Base-by-base conservation (phyloP, 2,329 filamentous ascomycete species). In the Pestalotiopsis sp. region DNA sequence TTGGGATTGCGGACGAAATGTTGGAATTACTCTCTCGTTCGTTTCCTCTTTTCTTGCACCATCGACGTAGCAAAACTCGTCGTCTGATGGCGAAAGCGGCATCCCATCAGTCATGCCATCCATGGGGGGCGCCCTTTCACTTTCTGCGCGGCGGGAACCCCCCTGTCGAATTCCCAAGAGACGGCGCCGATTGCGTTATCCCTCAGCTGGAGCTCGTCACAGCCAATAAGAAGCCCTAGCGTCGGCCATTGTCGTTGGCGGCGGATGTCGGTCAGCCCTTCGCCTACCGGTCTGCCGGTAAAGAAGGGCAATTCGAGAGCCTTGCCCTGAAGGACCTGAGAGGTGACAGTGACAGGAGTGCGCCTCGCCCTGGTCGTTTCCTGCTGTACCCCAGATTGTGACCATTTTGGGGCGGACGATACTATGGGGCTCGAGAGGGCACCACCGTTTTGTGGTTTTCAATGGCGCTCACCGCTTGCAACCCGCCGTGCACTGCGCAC, bases 181-280 rank as follows among this genome's bases (percentile, higher is more conserved):
- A 66, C 64, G 64, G 64, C 64, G 64, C 55, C 64, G 64, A 66
- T 66, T 66, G 64, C 64, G 64, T 66, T 66, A 66, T 66, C 55
- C 52, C 64, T 30, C 52, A 40, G 30, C 64, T 58, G 40, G 55
- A 66, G 64, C 64, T 66, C 64, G 64, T 59, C 52, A 66, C 39
- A 66, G 38, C 64, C 64, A 66, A 66, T 66, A 11, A 58, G 26
- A 40, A 14, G 9, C 52, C 64, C 55, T 44, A 17, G 14, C 22
- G 17, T 26, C 55, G 30, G 26, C 64, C 64, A 30, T 14, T 38
- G 38, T 38, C 26, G 40, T 59, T 55, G 55, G 52, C 20, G 55
- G n/a, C 64, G 64, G 64, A 44, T 66, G 64, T 66, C 64, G 64
- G 64, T 20, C 52, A 30, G 20, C 26, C 14, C 44, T 65, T 17